phyloP scores from a whole-genome alignment of 306 rosid genomes.

The Phaseolus lunatus region DNA sequence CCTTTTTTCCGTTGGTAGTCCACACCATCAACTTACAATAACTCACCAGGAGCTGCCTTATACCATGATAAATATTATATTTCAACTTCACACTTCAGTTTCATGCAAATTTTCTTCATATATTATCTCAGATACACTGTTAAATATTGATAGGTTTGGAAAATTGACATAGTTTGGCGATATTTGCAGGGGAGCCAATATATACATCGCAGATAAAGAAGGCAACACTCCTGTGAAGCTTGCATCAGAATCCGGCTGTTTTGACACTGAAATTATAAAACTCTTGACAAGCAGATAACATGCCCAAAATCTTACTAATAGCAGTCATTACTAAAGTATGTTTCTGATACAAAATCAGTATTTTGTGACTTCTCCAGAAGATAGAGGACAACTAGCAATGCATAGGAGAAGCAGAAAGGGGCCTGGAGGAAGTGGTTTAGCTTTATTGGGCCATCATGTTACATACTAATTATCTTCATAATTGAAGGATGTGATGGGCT shows the following conservation, averaged over 20 bases:
- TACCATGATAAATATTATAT: constrained; percentile 21
- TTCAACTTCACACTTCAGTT: constrained; percentile 24
- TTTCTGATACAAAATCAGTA: constrained; percentile 33
- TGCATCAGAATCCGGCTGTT: constrained; percentile 52
- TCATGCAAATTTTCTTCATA: constrained; percentile 10
- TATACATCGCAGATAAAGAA: constrained; percentile 55
- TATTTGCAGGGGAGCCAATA: constrained; percentile 72
- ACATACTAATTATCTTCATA: constrained; percentile 24
- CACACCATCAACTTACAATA: constrained; percentile 17
- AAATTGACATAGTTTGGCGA: background rate
- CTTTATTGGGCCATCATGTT: constrained; percentile 40
- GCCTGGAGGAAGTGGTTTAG: constrained; percentile 36
- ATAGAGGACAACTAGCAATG: constrained; percentile 6
- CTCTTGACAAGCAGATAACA: constrained; percentile 59
- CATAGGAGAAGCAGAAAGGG: constrained; percentile 7
- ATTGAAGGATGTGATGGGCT: constrained; percentile 26
- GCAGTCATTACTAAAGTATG: constrained; percentile 21
- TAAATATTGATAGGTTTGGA: constrained; percentile 14
- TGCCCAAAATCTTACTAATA: constrained; percentile 23
- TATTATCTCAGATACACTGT: constrained; percentile 5
- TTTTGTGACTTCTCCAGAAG: constrained; percentile 16
- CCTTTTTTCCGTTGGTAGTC: background rate
- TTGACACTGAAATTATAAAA: constrained; percentile 49
- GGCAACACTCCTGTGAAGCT: constrained; percentile 67
- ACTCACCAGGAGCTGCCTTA: constrained; percentile 8